Evolutionary conservation across 2,329 filamentous ascomycete genomes (phyloP), one percentile per base, ranked within the genome.

Genomic region (Metarhizium sp.): DNA sequence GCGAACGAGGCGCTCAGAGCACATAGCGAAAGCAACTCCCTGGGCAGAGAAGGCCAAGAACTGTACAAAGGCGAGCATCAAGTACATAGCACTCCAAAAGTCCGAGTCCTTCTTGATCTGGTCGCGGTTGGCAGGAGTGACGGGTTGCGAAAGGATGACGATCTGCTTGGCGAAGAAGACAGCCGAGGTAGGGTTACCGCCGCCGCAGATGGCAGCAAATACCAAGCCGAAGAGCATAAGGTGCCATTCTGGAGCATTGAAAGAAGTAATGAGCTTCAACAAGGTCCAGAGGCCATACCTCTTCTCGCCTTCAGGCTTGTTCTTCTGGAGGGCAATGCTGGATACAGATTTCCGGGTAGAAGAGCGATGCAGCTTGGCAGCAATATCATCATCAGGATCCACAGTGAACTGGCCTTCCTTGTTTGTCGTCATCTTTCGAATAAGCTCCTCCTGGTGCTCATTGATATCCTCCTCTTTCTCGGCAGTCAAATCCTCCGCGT

Each of bases 101-200:
- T 90, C 83, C 20, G 87, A 85, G 57, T 92, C 81, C 18, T 78
- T 75, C 60, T 86, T 81, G 53, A 95, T 77, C 54, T 82, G 70
- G 34, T 67, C 70, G 46, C 75, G 81, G 68, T 77, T 76, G 40
- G 61, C 69, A 16, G 73, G 70, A 30, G 76, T 81, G 20, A 85
- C 61, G 11, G 72, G 69, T 2, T 69, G 72, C 7, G 85, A 82
- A 13, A 94, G 77, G 8, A 84, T 82, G 58, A 82, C 81, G 69
- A 97, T 92, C 56, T 90, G 81, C 71, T 96, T 96, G 64, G 91
- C 87, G 64, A 96, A 95, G 71, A 97, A 87, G 60, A 96, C 82
- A 55, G 70, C 63, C 38, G 70, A 64, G 0, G 80, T 82, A 11
- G 89, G 89, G 67, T 95, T 91, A 52, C 87, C 90, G 58, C 84